A percentile compares a stretch with the other conserved stretches of the same genome.
phyloP scores from a whole-genome alignment of 1,284 basidiomycete species.

The Hortiboletus rubellus region DNA sequence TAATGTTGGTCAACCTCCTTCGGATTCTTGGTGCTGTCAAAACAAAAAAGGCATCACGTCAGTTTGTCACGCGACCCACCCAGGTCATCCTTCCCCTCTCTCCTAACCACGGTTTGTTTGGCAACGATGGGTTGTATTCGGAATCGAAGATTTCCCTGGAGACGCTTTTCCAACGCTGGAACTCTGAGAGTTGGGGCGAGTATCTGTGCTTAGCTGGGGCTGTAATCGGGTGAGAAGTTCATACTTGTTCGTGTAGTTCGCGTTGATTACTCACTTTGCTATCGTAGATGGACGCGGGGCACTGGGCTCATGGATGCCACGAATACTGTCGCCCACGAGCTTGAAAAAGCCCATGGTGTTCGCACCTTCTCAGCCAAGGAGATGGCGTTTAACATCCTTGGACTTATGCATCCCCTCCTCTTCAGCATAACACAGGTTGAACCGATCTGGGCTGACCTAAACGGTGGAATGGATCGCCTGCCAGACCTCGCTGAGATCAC shows the following conservation, averaged over 20 bases:
- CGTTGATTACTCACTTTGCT: conserved; percentile 14
- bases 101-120: conserved; percentile 97
- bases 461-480: conserved; percentile 96
- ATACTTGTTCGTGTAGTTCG: neutral
- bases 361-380: conserved; percentile 99
- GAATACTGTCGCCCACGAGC: conserved; percentile 92
- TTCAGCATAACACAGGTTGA: conserved; percentile 99
- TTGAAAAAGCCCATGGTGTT: conserved; percentile 86
- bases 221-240: conserved; percentile 79
- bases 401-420: conserved; percentile 97
- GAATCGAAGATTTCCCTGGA: conserved; percentile 99
- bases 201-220: conserved; percentile 98
- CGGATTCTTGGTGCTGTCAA: conserved; percentile 97
- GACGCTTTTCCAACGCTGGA: conserved; percentile 97
- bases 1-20: conserved; percentile 94
- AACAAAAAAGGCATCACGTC: conserved; percentile 94
- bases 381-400: conserved; percentile 99
- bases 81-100: conserved; percentile 97
- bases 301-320: conserved; percentile 98
- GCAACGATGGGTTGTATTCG: conserved; percentile 96
- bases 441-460: conserved; percentile 97
- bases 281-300: conserved; percentile 86
- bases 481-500: conserved; percentile 94
- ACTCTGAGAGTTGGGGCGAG: conserved; percentile 98
- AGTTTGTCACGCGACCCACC: conserved; percentile 96